Base-by-base conservation (phyloP, 2,329 filamentous ascomycete species). In the Colletotrichum cordylinicola region DNA sequence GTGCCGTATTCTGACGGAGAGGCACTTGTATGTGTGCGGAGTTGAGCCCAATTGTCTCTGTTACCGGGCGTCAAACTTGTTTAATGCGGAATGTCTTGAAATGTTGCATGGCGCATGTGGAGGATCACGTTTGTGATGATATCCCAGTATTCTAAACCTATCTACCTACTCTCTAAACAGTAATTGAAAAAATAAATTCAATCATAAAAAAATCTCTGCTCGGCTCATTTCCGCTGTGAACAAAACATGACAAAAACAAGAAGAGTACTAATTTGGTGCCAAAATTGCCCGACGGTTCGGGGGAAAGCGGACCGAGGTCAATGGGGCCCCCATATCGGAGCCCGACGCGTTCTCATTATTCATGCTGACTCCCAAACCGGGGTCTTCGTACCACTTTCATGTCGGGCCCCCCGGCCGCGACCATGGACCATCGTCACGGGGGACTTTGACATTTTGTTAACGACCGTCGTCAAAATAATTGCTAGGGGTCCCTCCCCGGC, bases 71-170 rank as follows among this genome's bases (percentile, higher is more conserved):
- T 58, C 35, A 21, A 48, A 68, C 64, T 73, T 64, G 18, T 24
- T 61, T 75, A 73, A 75, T 75, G 74, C 65, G 74, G 69, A 75
- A 75, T 67, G 72, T 66, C 73, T 70, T 60, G 74, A 61, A 61
- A 61, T 33, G 58, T 39, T 72, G 74, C 62, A 75, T 69, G 74
- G 74, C 74, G 74, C 43, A 48, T 13, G 64, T 13, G 70, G 72
- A 58, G 64, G 64, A 43, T 60, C 56, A 70, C 24, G 56, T 68
- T 37, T 58, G 60, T 60, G 37, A 64, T 75, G 56, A 70, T 65
- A 48, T 48, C 43, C 43, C 43, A 70, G 69, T 64, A 64, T 70
- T 43, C 64, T n/a, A 68, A 15, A 29, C 21, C 52, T 56, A 56
- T 10, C 52, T 48, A 48, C 39, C 18, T 56, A 35, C 18, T 35